Base-by-base conservation (phyloP, 495 filamentous ascomycete species). In the Clohesyomyces aquaticus region DNA sequence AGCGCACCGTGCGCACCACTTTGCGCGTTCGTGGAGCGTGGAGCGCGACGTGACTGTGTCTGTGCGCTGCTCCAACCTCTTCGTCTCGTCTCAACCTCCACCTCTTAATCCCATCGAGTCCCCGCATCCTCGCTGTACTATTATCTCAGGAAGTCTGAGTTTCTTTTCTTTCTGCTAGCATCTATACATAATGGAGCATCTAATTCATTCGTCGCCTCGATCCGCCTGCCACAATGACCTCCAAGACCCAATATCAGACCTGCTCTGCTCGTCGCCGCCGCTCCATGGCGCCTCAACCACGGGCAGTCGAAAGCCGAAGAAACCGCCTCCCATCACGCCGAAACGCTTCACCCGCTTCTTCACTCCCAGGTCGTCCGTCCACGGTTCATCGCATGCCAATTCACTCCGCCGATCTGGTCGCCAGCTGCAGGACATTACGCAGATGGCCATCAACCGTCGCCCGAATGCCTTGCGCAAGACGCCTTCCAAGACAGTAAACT, bases 331-430 rank as follows among this genome's bases (percentile, higher is more conserved):
- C 9, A 73, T 80, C 47, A 80, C 77, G 6, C 77, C 77, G 23
- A 77, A 76, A 65, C 74, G 78, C 19, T 96, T 96, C 69, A 85
- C 77, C 42, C 81, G 85, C 27, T 96, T 96, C 78, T 96, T 96
- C 70, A 93, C 90, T 14, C 92, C 92, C 51, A 82, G 81, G 69
- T 67, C 62, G 4, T 74, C 78, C 73, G 68, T 61, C 71, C 69
- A 62, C 54, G 58, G 75, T 47, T 55, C 68, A 10, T 47, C 55
- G 27, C 82, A 65, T 83, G 77, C 66, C 79, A 83, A 16, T 82
- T 80, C 65, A 79, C 29, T 58, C 0, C 88, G 65, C 81, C 84
- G 69, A 84, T 88, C 48, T 10, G 75, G 69, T 3, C 61, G 74
- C 25, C 72, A 77, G 53, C 80, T 96, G 51, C 80, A 81, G 53